These are phyloP conservation scores for Sugiyamaella castrensis DNA, from an alignment of 1,139 yeast species.

Conservation along the genomic window DNA sequence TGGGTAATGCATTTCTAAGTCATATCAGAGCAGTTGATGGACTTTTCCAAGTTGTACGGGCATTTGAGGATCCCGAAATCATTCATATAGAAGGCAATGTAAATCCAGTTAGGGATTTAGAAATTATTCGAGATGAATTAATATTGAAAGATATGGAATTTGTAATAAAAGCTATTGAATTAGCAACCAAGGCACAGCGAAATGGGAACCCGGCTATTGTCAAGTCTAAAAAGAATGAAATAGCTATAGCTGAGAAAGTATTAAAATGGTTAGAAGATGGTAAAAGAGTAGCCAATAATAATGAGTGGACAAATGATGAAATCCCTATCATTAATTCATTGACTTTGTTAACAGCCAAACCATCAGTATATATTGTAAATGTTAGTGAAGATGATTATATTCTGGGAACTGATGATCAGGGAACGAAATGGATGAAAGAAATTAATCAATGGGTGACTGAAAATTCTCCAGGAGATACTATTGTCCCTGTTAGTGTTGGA, in stretches of 20 bases:
- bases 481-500: slow-evolving; percentile 82
- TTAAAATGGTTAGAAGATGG: slow-evolving; percentile 73
- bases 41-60: slow-evolving; percentile 90
- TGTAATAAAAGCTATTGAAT: slow-evolving; percentile 79
- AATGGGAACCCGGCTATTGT: slow-evolving; percentile 33
- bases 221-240: slow-evolving; percentile 83
- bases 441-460: slow-evolving; percentile 87
- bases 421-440: slow-evolving; percentile 34
- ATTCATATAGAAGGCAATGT: slow-evolving; percentile 94
- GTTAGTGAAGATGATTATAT: slow-evolving; percentile 88
- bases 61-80: slow-evolving; percentile 91
- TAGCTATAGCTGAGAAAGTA: slow-evolving; percentile 68
- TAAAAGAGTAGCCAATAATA: slow-evolving; percentile 82
- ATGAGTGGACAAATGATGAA: slow-evolving; percentile 90
- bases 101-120: slow-evolving; percentile 86
- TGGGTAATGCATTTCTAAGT: slow-evolving; percentile 93
- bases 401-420: slow-evolving; percentile 38
- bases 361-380: slow-evolving; percentile 85
- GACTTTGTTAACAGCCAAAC: slow-evolving; percentile 83
- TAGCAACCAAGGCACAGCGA: slow-evolving; percentile 43
- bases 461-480: slow-evolving; percentile 80
- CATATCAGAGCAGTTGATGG: slow-evolving; percentile 96
- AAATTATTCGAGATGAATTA: slow-evolving; percentile 80
- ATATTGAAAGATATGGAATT: slow-evolving; percentile 93
- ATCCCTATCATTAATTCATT: slow-evolving; percentile 85